Percentiles rank a stretch among this genome's conserved stretches.
phyloP scores from a whole-genome alignment of 371 early-diverging fungal genomes.

The Dichotomocladium elegans region DNA sequence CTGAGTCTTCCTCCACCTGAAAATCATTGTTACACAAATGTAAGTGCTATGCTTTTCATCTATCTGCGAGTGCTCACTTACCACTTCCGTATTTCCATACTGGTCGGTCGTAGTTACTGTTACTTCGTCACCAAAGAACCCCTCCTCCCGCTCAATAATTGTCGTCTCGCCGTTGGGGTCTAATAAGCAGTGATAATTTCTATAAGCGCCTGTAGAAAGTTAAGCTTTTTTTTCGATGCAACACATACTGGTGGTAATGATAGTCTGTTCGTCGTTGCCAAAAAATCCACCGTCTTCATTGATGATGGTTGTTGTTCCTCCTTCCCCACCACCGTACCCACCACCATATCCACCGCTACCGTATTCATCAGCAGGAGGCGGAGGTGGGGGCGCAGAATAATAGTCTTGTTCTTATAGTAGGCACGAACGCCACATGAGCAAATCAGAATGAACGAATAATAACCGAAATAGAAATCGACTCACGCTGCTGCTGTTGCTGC shows the following conservation, averaged over 20 bases:
- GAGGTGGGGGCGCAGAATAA: slow-evolving; percentile 1
- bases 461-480: slow-evolving; percentile 5
- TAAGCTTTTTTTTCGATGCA: neutral
- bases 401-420: slow-evolving; percentile 5
- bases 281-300: slow-evolving; percentile 40
- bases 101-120: slow-evolving; percentile 19
- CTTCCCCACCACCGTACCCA: slow-evolving; percentile 7
- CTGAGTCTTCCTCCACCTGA: slow-evolving; percentile 18
- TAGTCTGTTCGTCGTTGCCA: slow-evolving; percentile 30
- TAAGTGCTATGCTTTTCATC: slow-evolving; percentile 8
- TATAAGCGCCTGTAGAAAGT: neutral
- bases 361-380: slow-evolving; percentile 5
- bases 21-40: neutral
- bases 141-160: slow-evolving; percentile 8
- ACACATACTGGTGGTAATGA: slow-evolving; percentile 21
- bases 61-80: slow-evolving; percentile 3
- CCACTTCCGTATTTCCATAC: slow-evolving; percentile 28
- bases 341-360: slow-evolving; percentile 7
- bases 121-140: slow-evolving; percentile 11
- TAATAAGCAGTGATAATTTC: neutral
- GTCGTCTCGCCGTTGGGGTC: slow-evolving; percentile 9
- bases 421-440: neutral
- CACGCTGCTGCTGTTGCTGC: slow-evolving; percentile 20
- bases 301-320: slow-evolving; percentile 27
- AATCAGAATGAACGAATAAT: neutral